Conservation (phyloP, 208 protist species). For the Leishmania aethiopica region DNA sequence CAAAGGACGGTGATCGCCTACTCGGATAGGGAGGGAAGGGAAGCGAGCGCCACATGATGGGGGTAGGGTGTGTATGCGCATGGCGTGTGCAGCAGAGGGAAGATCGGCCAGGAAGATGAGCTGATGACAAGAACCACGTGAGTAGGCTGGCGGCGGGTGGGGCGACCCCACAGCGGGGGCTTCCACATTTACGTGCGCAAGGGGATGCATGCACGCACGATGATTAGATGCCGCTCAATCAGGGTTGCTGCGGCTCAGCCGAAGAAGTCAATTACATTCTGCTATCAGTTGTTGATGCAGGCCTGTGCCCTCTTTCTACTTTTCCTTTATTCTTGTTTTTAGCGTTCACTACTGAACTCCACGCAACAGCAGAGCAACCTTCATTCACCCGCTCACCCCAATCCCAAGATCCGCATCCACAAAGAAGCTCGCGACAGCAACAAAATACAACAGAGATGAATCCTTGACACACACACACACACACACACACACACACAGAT, state of each 20-base stretch:
- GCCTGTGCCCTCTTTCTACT: background rate
- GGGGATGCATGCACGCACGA: background rate
- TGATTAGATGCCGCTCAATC: background rate
- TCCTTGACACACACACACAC: background rate
- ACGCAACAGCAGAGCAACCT: slow-evolving; percentile 1
- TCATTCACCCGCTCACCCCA: background rate
- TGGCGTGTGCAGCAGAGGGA: background rate
- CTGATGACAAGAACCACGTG: background rate
- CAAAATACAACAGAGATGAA: background rate
- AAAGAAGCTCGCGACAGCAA: background rate
- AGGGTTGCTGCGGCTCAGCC: background rate
- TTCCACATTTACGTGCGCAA: background rate
- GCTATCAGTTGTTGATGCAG: background rate
- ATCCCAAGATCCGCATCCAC: background rate
- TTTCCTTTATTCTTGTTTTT: background rate
- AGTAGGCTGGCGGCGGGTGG: background rate
- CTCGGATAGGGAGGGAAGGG: background rate
- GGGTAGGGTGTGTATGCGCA: background rate
- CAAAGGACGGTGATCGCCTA: slow-evolving; percentile 6
- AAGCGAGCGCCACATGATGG: background rate
- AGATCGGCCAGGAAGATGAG: background rate
- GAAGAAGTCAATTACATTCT: background rate
- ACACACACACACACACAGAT: background rate
- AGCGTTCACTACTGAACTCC: background rate
- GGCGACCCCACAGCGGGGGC: background rate